Evolutionary conservation across 495 filamentous ascomycete species (phyloP), one percentile per base, ranked within the genome.

Genomic region (Cudoniella acicularis): DNA sequence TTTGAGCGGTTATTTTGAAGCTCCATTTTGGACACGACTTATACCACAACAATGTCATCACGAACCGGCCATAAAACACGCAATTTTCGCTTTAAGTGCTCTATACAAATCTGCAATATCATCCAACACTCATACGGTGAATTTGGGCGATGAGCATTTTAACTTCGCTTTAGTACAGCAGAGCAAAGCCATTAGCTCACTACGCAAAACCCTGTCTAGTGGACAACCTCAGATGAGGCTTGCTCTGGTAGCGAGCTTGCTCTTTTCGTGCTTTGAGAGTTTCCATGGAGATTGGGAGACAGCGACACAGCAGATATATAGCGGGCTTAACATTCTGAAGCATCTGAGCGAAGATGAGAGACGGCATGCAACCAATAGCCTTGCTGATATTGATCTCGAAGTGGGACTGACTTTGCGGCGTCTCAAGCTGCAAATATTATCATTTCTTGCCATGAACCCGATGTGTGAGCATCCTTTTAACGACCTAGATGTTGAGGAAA

Each of bases 21-120:
- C 79, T 10, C 78, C 76, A 9, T 84, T 87, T 59, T 88, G 84
- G 85, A 78, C 73, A 20, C 73, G 65, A 49, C 71, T 70, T 13
- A 73, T 88, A 22, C 69, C 84, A 50, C 80, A 83, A 66, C 80
- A 82, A 62, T 83, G 81, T 46, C 77, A 82, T 52, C 76, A 77
- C 23, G 82, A 87, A 66, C 74, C 84, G 3, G 74, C 79, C 13
- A 82, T 88, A 51, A 77, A 79, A 21, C 83, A 88, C 64, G 83
- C 84, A 20, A 76, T 86, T 2, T 73, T 87, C 13, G 85, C 85
- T 45, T 70, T 88, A 18, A 80, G 81, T 50, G 80, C 83, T 0
- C 71, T 86, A 13, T 61, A 56, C 59, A 61, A 56, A 27, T 54
- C 52, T 30, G 27, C 52, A 45, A 52, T 59, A 49, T 43, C 27